A percentile compares a stretch with the other conserved stretches of the same genome.
Evolutionary conservation across 495 filamentous ascomycete genomes (phyloP).

Genomic region (Penicillium pulvis): DNA sequence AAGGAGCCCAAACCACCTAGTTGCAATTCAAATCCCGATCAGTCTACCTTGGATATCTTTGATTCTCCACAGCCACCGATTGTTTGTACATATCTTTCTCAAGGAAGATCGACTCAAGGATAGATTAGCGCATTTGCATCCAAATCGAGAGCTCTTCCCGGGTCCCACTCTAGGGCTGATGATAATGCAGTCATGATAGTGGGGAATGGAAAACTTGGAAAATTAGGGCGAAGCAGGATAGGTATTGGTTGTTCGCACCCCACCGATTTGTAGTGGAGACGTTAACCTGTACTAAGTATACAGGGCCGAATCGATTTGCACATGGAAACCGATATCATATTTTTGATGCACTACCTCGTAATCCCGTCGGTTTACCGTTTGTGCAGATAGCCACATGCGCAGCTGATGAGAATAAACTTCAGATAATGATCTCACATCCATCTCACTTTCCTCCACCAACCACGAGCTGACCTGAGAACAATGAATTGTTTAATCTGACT

Average conservation of each 20-base stretch:
- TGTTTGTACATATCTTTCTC: not conserved
- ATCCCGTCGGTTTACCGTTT: not conserved
- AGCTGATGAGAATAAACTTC: not conserved
- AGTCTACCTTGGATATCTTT: not conserved
- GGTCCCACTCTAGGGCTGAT: not conserved
- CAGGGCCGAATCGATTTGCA: too few species aligned
- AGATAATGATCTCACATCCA: not conserved
- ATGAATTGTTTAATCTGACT: too few species aligned
- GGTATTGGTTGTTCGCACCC: not conserved
- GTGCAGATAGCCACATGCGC: not conserved
- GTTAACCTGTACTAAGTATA: too few species aligned
- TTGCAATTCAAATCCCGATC: slow-evolving; percentile 21
- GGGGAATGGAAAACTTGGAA: not conserved
- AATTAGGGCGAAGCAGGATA: not conserved
- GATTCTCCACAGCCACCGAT: not conserved
- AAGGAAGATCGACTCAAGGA: not conserved
- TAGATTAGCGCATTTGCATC: not conserved
- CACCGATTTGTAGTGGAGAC: not conserved
- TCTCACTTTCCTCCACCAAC: not conserved
- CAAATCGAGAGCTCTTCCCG: too few species aligned
- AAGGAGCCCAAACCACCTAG: slow-evolving; percentile 17
- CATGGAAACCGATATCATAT: too few species aligned
- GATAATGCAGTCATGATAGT: not conserved
- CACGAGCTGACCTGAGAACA: too few species aligned
- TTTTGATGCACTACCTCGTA: too few species aligned